Percentiles rank a stretch among this genome's conserved stretches.
Evolutionary conservation across 768 basidiomycete genomes (phyloP).

Genomic region (Clavaria fumosa): DNA sequence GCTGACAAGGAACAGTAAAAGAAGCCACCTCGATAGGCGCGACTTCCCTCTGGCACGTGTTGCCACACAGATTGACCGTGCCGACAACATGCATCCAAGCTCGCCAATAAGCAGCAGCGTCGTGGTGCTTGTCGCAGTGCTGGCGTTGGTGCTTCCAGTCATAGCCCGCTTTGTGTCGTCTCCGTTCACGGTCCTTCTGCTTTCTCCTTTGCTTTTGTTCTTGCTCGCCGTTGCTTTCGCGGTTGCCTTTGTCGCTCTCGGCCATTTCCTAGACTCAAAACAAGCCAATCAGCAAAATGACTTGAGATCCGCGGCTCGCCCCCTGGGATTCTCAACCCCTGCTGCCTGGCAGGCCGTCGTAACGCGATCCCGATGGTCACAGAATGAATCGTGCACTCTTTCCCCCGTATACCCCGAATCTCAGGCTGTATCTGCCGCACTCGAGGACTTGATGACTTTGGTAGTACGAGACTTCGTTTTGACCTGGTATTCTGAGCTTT

Average conservation of each 20-base stretch:
- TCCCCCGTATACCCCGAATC: conserved; percentile 51
- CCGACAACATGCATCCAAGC: conserved; percentile 2
- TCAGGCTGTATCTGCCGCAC: conserved; percentile 46
- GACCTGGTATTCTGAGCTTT: conserved; percentile 80
- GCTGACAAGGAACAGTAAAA: no score
- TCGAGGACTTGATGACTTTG: conserved; percentile 71
- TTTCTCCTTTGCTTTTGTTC: conserved; percentile 44
- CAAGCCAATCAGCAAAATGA: conserved; percentile 18
- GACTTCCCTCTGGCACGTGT: no score
- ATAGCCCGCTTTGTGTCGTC: conserved; percentile 44
- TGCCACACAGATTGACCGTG: no score
- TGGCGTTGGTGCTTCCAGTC: conserved; percentile 42
- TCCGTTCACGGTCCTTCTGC: conserved; percentile 44
- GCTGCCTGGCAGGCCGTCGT: conserved; percentile 90
- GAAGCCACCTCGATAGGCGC: no score
- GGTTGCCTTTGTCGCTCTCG: conserved; percentile 37
- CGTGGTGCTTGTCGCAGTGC: conserved; percentile 40
- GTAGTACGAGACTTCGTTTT: conserved; percentile 78
- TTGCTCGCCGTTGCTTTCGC: conserved; percentile 36
- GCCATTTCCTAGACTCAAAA: conserved; percentile 40
- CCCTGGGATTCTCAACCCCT: conserved; percentile 77
- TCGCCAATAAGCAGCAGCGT: conserved; percentile 28
- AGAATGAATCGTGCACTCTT: conserved; percentile 49
- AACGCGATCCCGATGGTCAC: conserved; percentile 83
- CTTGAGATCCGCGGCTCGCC: conserved; percentile 46